Base-by-base conservation (phyloP, 805 yeast species). In the Candida gorgasii region DNA sequence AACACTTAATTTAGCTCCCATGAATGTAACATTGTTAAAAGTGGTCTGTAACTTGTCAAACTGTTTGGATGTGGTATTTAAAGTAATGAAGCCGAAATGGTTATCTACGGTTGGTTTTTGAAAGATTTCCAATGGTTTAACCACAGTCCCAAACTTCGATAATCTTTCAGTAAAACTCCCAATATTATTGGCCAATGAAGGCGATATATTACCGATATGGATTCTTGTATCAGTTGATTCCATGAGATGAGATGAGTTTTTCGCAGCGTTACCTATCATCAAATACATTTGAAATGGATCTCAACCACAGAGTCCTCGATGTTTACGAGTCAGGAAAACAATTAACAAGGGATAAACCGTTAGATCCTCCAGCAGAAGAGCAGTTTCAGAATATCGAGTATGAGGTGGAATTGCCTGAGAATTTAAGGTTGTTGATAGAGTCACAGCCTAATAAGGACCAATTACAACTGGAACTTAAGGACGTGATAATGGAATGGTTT, bases 11-110 rank as follows among this genome's bases (percentile, higher is more conserved):
- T 74, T 78, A 18, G 84, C 72, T 2, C 95, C 96, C 73, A 86
- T 88, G 63, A 75, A 92, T 18, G 75, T 76, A 1, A 84, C 77
- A 22, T 90, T 93, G 57, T 88, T 77, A 49, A 87, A 74, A 0
- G 85, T 68, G 5, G 65, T 59, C 44, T 75, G 73, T 39, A 92
- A 62, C 36, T 75, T 76, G 1, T 62, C 64, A 42, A 73, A 79
- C 26, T 72, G 67, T 15, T 64, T 61, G 3, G 70, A 67, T 1
- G 72, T 59, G 9, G 83, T 60, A n/a, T 68, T 63, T 61, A 92
- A 66, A 16, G 85, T 79, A 1, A 86, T 59, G 49, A 75, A 89
- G 1, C 83, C 97, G 66, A 80, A 93, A 51, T 65, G 65, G 44
- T 68, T 73, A 35, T 76, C 82, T 18, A 62, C 59, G 43, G 71